Base-by-base conservation (phyloP, 176 grass and related monocot genomes). In the Cocos nucifera region DNA sequence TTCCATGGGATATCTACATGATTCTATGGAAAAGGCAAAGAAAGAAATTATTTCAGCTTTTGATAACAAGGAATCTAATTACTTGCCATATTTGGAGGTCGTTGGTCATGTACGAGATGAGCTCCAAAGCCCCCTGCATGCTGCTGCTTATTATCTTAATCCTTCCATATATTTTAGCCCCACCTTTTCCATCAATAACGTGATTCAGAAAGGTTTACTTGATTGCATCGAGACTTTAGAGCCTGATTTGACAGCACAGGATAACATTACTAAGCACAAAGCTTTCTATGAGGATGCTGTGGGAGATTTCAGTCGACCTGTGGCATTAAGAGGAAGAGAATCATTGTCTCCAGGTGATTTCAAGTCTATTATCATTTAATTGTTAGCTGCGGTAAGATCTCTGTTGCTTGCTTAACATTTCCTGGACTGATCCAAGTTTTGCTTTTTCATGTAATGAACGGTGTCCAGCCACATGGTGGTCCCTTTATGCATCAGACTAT, bases 71-170 rank as follows among this genome's bases (percentile, higher is more conserved):
- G 61, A 69, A 25, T 77, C 51, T 15, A 62, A 74, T 25, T 80
- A 61, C 30, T 32, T 56, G 25, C 77, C 72, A 53, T 85, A 76
- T 61, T 52, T 72, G 28, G 63, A 71, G 27, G 66, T 73, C 50
- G 58, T 72, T 35, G 68, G 76, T 18, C 64, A 52, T 56, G 54
- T 50, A 26, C 59, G 28, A 50, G 72, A 71, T 60, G 67, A 79
- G 56, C 17, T 85, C 27, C 67, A 61, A 21, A 72, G 72, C 50
- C 76, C 72, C n/a, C 26, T 80, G 28, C 77, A 85, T 27, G 66
- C 16, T 53, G 77, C 72, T 50, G 82, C 63, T 54, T 85, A 66
- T 65, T 79, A 67, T 49, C 73, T 85, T n/a, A 79, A 85, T 56
- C 56, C 56, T 2, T 30, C 51, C 9, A 72, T 66, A 23, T 85